Evolutionary conservation across 2,329 filamentous ascomycete genomes (phyloP).

Genomic region (Dothistroma pini): DNA sequence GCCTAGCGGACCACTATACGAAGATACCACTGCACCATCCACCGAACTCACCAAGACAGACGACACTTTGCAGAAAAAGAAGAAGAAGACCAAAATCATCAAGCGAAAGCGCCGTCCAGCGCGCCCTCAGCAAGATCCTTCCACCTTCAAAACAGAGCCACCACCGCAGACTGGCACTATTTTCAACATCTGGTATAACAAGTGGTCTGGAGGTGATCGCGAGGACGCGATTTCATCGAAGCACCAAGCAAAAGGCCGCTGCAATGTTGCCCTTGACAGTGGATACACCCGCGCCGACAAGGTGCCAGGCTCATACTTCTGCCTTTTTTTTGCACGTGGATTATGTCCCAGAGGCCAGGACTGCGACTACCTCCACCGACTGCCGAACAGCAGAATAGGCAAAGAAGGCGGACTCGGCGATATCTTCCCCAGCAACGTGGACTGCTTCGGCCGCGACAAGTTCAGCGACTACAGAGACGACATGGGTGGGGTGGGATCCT

Average conservation of each 20-base stretch:
- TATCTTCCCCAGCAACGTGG: slow-evolving; percentile 87
- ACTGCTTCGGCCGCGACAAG: slow-evolving; percentile 94
- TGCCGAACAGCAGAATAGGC: slow-evolving; percentile 57
- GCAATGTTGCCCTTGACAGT: slow-evolving; percentile 70
- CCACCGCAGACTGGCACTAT: slow-evolving; percentile 90
- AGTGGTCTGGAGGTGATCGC: slow-evolving; percentile 92
- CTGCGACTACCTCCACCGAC: slow-evolving; percentile 87
- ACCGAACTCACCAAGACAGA: slow-evolving; percentile 27
- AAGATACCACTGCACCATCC: slow-evolving; percentile 25
- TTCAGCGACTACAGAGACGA: slow-evolving; percentile 91
- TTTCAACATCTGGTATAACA: slow-evolving; percentile 99
- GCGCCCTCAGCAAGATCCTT: slow-evolving; percentile 83
- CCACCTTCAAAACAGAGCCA: slow-evolving; percentile 75
- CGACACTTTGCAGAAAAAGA: slow-evolving; percentile 40
- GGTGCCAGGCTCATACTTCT: slow-evolving; percentile 72
- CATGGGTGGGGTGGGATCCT: slow-evolving; percentile 94
- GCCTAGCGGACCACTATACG: slow-evolving; percentile 11
- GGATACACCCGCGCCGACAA: slow-evolving; percentile 51
- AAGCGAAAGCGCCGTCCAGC: slow-evolving; percentile 87
- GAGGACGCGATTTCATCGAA: slow-evolving; percentile 88
- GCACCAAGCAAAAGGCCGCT: slow-evolving; percentile 76
- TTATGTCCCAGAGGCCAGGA: slow-evolving; percentile 81
- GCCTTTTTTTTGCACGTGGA: slow-evolving; percentile 84
- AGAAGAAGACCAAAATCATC: slow-evolving; percentile 86
- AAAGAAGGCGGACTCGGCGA: slow-evolving; percentile 62